These are phyloP conservation scores for Kodamaea laetipori DNA, from an alignment of 805 yeast genomes.

Conservation along the genomic window DNA sequence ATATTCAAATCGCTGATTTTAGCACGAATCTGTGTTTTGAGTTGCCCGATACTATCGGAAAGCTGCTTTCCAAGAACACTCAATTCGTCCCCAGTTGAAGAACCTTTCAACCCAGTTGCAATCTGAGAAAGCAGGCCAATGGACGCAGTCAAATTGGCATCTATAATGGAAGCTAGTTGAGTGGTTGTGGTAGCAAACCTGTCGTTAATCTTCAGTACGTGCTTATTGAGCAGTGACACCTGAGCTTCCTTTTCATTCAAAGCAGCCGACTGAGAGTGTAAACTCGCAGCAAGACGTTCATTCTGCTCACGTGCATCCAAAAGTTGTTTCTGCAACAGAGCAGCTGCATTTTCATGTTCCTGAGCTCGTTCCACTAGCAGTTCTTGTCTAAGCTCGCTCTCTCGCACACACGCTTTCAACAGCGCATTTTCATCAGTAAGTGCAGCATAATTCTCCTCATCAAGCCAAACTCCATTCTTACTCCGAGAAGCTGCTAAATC, in stretches of 20 bases:
- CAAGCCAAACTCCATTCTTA: constrained; percentile 68
- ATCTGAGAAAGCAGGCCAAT: constrained; percentile 10
- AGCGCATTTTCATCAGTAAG: constrained; percentile 31
- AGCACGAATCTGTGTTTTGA: constrained; percentile 11
- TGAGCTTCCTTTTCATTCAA: constrained; percentile 9
- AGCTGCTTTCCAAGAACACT: constrained; percentile 5
- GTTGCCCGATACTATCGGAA: constrained; percentile 5
- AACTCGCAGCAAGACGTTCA: constrained; percentile 1
- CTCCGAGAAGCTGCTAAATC: constrained; percentile 64
- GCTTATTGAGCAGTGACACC: constrained; percentile 12
- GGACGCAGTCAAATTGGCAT: constrained; percentile 16
- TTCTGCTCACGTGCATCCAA: not conserved
- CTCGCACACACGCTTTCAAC: constrained; percentile 24
- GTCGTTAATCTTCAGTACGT: constrained; percentile 15
- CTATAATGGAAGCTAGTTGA: constrained; percentile 15
- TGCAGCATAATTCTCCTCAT: constrained; percentile 52
- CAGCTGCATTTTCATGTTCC: not conserved
- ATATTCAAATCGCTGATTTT: constrained; percentile 12
- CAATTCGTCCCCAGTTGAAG: constrained; percentile 6
- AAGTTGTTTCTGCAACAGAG: not conserved
- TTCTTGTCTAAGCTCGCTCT: constrained; percentile 25
- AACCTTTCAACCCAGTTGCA: constrained; percentile 4
- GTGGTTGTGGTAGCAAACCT: constrained; percentile 15
- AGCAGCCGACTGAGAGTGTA: constrained; percentile 2
- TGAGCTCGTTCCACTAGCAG: not conserved